Evolutionary conservation across 495 filamentous ascomycete species (phyloP).

Genomic region (Penicillium pulvis): DNA sequence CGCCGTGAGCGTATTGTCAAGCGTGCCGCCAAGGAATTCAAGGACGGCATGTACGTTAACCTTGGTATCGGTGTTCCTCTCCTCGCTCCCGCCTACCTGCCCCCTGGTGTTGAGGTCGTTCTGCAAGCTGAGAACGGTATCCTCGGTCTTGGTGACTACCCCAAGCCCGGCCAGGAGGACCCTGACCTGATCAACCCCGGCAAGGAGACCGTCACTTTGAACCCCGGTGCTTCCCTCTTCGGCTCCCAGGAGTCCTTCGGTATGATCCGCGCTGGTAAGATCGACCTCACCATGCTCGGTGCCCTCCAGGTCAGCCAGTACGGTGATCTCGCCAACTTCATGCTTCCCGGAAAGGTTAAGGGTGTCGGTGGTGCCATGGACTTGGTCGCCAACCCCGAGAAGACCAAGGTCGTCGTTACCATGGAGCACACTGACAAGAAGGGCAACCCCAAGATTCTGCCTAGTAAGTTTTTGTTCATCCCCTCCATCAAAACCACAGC

Average conservation of each 20-base stretch:
- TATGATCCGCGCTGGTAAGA: conserved; percentile 87
- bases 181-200: conserved; percentile 90
- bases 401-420: conserved; percentile 86
- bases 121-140: conserved; percentile 92
- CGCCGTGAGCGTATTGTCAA: conserved; percentile 83
- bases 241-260: conserved; percentile 87
- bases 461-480: conserved; percentile 11
- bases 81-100: conserved; percentile 80
- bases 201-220: conserved; percentile 88
- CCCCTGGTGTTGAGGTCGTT: conserved; percentile 73
- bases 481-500: conserved; percentile 26
- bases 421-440: conserved; percentile 92
- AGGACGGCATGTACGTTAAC: conserved; percentile 94
- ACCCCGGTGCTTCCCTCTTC: conserved; percentile 75
- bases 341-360: conserved; percentile 92
- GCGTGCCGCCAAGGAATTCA: conserved; percentile 87
- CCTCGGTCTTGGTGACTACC: conserved; percentile 83
- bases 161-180: conserved; percentile 74
- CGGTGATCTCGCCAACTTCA: conserved; percentile 59
- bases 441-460: conserved; percentile 82
- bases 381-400: conserved; percentile 77
- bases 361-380: conserved; percentile 94
- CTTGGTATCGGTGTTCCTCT: conserved; percentile 92
- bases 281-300: conserved; percentile 86
- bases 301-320: conserved; percentile 84